Base-by-base conservation (phyloP, 345 rosid genomes). In the Ricinus communis region DNA sequence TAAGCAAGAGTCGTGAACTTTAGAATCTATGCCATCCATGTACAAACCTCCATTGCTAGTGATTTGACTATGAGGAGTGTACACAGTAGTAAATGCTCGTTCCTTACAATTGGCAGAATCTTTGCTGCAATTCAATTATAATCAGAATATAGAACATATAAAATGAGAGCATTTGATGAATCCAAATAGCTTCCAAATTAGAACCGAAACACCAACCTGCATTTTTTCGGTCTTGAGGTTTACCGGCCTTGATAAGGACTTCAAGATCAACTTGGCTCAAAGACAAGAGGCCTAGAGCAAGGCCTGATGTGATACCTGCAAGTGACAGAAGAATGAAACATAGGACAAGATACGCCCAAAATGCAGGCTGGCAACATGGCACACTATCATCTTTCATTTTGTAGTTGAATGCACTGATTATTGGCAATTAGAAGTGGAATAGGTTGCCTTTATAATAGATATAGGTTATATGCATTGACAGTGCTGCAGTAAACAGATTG, bases 271-370 rank as follows among this genome's bases (percentile, higher is more conserved):
- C 81, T 41, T 73, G 62, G 56, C 81, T 75, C 66, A 77, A 74
- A 13, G 84, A 81, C 54, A 81, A 50, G 62, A 81, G 74, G 40
- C 84, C 84, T 31, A 81, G 57, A 33, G 84, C 80, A 1, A 81
- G 81, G 36, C 84, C 84, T 16, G 84, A 81, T n/a, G 68, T 70
- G 54, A 77, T 56, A 40, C 81, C 84, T 1, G 81, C 81, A 38
- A 74, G n/a, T 21, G 73, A 28, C 54, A 77, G 81, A 13, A 77
- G 75, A 19, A 47, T 65, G 24, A 77, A 31, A 45, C 71, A 77
- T 61, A 74, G 43, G 18, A 41, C 55, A 14, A 77, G 53, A 64
- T 74, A 74, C 28, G 21, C 70, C 79, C 84, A 77, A 71, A 66
- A 81, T 70, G 65, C 71, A 0, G 68, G 45, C 45, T 63, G 11